These are phyloP conservation scores for Kwoniella dejecticola DNA, from an alignment of 768 basidiomycete species.

Conservation along the genomic window DNA sequence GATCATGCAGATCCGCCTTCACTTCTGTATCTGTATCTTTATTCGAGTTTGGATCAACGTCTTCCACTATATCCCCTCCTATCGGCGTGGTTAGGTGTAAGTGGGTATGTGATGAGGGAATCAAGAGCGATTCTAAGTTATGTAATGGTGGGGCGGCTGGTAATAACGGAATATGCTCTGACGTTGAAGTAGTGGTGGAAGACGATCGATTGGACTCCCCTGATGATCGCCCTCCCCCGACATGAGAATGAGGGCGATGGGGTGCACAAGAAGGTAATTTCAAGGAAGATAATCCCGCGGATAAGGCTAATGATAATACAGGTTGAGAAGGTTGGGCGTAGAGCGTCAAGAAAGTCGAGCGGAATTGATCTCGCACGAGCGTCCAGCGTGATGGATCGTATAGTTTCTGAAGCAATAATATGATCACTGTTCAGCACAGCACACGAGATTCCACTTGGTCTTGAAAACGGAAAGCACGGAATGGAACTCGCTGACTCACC, in stretches of 20 bases:
- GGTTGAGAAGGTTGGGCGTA: conserved; percentile 87
- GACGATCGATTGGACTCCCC: no score
- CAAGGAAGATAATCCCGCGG: conserved; percentile 85
- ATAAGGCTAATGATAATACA: conserved; percentile 80
- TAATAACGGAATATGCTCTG: conserved; percentile 31
- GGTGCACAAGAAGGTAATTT: conserved; percentile 81
- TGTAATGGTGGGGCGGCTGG: conserved; percentile 48
- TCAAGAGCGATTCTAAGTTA: conserved; percentile 36
- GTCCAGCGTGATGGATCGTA: conserved; percentile 82
- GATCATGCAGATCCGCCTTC: conserved; percentile 34
- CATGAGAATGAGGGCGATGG: not conserved
- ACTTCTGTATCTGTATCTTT: not conserved
- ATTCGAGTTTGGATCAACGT: no score
- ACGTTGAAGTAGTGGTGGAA: not conserved
- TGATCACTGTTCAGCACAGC: not conserved
- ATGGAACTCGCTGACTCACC: conserved; percentile 57
- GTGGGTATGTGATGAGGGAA: not conserved
- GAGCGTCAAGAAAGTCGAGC: conserved; percentile 79
- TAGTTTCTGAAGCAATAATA: conserved; percentile 62
- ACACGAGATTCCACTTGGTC: conserved; percentile 6
- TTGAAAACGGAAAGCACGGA: not conserved
- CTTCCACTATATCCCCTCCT: conserved; percentile 13
- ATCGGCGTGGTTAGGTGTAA: conserved; percentile 30
- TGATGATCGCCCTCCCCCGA: no score
- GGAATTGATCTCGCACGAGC: conserved; percentile 73